A percentile compares a stretch with the other conserved stretches of the same genome.
Conservation (phyloP, 768 basidiomycete genomes). For the Boletus barrowsii region DNA sequence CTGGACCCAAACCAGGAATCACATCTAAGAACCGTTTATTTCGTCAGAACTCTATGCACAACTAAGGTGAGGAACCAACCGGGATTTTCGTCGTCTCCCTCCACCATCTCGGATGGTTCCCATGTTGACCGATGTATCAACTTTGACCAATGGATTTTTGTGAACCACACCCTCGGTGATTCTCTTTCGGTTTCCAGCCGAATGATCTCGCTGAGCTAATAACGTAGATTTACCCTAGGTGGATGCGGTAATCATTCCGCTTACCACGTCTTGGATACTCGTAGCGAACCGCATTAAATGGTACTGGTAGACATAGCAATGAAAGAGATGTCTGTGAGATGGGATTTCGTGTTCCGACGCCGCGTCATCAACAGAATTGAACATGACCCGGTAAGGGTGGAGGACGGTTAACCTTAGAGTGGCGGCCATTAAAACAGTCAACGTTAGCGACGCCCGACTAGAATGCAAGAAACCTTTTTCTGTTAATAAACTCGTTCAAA, state of each 20-base stretch:
- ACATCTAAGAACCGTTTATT: conserved; percentile 33
- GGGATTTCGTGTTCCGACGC: conserved; percentile 38
- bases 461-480: conserved; percentile 42
- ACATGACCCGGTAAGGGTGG: conserved; percentile 56
- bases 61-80: conserved; percentile 25
- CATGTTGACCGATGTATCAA: conserved; percentile 45
- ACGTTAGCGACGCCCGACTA: neutral
- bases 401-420: conserved; percentile 36
- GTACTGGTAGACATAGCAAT: conserved; percentile 70
- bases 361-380: conserved; percentile 37
- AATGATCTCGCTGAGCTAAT: conserved; percentile 57
- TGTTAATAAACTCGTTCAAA: conserved; percentile 46
- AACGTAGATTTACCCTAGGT: neutral
- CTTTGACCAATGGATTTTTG: conserved; percentile 32
- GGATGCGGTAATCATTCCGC: conserved; percentile 1
- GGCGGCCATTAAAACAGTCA: neutral
- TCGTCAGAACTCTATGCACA: neutral
- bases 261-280: conserved; percentile 33
- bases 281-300: conserved; percentile 40
- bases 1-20: conserved; percentile 54
- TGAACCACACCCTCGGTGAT: conserved; percentile 54
- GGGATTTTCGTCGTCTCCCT: conserved; percentile 64
- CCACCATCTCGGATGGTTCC: conserved; percentile 42
- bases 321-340: conserved; percentile 67
- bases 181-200: conserved; percentile 49